A percentile compares a stretch with the other conserved stretches of the same genome.
Conservation (phyloP, 148 eudicot species). For the Amaranthus cruentus region DNA sequence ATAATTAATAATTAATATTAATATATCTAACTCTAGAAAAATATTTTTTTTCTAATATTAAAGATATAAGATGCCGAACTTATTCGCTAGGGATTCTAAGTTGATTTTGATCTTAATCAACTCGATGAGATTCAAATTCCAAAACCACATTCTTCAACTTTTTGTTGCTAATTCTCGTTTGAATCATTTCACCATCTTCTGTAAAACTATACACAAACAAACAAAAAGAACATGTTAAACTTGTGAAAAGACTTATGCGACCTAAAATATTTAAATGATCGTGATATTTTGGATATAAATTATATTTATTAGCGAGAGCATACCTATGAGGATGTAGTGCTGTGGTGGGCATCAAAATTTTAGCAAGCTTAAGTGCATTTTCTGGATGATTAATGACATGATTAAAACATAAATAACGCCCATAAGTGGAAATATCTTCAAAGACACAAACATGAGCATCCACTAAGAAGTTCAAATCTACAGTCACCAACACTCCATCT, state of each 20-base stretch:
- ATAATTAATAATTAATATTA: not conserved
- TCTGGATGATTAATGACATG: slow-evolving; percentile 42
- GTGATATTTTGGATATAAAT: not conserved
- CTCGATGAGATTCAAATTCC: slow-evolving; percentile 35
- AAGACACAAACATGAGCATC: slow-evolving; percentile 50
- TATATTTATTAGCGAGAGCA: not conserved
- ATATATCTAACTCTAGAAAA: not conserved
- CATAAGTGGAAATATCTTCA: slow-evolving; percentile 52
- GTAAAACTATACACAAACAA: slow-evolving; percentile 28
- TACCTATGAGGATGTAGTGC: slow-evolving; percentile 42
- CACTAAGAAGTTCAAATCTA: slow-evolving; percentile 45
- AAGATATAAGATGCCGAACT: not conserved
- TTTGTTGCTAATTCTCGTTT: slow-evolving; percentile 54
- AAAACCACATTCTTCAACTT: slow-evolving; percentile 50
- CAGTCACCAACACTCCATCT: slow-evolving; percentile 54
- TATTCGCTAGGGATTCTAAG: slow-evolving; percentile 2
- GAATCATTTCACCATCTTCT: slow-evolving; percentile 40
- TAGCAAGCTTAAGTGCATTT: slow-evolving; percentile 46
- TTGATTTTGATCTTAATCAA: slow-evolving; percentile 18
- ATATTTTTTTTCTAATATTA: not conserved
- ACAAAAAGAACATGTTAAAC: not conserved
- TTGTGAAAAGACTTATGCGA: not conserved
- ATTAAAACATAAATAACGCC: slow-evolving; percentile 66
- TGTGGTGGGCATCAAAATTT: slow-evolving; percentile 31
- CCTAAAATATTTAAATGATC: not conserved